Evolutionary conservation across 345 rosid species (phyloP), one percentile per base, ranked within the genome.

Genomic region (Raphanus raphanistrum): DNA sequence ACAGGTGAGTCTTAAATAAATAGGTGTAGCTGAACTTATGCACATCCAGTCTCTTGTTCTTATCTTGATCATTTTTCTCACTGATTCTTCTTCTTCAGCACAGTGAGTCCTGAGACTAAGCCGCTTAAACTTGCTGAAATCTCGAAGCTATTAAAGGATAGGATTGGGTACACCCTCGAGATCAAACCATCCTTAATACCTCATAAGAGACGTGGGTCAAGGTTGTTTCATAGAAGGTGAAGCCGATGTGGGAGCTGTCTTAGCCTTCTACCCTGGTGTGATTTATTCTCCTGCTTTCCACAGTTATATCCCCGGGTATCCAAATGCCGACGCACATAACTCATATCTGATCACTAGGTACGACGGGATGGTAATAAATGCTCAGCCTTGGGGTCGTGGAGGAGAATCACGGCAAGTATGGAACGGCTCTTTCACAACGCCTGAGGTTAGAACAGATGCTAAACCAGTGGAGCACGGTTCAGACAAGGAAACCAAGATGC

Each of bases 231-330:
- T 92, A 75, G 77, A 79, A 5, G 98, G 98, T 6, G 88, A 88
- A 84, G 98, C 95, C 64, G 88, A 84, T 72, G 89, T 81, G 33
- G 98, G 98, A 78, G 63, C 93, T 73, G 87, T 94, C 27, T 76
- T 94, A 81, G 97, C 94, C 55, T 71, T 92, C 2, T 94, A 94
- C 84, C 98, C 98, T 57, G 98, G 98, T 71, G 87, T 90, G 29
- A 77, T 92, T 48, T 89, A 88, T 78, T 72, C 86, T 64, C 95
- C 97, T 13, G 90, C 93, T 61, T 83, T 83, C 84, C 90, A 90
- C 82, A 88, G 87, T 6, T 85, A 86, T 62, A 89, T 94, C 79
- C 97, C 95, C 25, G 98, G 97, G 31, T 88, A 89, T 74, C 97
- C 97, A 15, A 80, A 87, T 74, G 90, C 84, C 29, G 85, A 89